These are phyloP conservation scores for Hyphopichia buzzinii DNA, from an alignment of 1,139 yeast species.

Conservation along the genomic window DNA sequence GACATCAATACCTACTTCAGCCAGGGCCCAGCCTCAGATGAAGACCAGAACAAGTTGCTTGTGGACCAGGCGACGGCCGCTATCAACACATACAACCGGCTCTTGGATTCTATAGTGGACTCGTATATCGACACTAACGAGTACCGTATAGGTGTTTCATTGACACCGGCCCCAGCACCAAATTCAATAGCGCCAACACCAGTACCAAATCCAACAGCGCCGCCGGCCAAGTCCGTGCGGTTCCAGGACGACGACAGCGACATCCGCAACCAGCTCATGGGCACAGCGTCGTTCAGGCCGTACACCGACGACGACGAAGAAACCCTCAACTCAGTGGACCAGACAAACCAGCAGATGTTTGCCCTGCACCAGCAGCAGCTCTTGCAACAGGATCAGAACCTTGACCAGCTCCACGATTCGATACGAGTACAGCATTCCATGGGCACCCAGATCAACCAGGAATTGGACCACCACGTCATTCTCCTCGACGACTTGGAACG, in stretches of 20 bases:
- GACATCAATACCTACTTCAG: slow-evolving; percentile 21
- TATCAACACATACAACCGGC: background rate
- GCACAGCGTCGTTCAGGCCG: slow-evolving; percentile 31
- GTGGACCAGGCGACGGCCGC: slow-evolving; percentile 1
- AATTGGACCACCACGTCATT: slow-evolving; percentile 66
- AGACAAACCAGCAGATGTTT: slow-evolving; percentile 53
- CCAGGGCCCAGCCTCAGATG: too few relatives aligned
- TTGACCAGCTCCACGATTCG: slow-evolving; percentile 57
- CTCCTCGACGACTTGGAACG: slow-evolving; percentile 68
- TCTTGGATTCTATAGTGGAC: slow-evolving; percentile 6
- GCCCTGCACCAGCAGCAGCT: slow-evolving; percentile 68
- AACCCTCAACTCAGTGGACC: slow-evolving; percentile 21
- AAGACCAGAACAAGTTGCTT: background rate
- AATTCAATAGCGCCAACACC: background rate
- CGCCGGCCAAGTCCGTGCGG: slow-evolving; percentile 45
- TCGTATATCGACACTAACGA: slow-evolving; percentile 34
- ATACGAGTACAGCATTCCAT: slow-evolving; percentile 64
- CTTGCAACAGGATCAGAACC: slow-evolving; percentile 59
- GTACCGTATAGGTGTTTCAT: slow-evolving; percentile 18
- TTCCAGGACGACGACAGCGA: slow-evolving; percentile 43
- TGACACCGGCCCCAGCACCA: slow-evolving; percentile 5
- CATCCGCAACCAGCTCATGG: slow-evolving; percentile 20
- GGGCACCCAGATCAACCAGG: slow-evolving; percentile 63
- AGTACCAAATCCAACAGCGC: background rate
- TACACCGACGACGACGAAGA: slow-evolving; percentile 41